Evolutionary conservation across 2,329 filamentous ascomycete genomes (phyloP), one percentile per base, ranked within the genome.

Genomic region (Chrysoporthe cubensis): DNA sequence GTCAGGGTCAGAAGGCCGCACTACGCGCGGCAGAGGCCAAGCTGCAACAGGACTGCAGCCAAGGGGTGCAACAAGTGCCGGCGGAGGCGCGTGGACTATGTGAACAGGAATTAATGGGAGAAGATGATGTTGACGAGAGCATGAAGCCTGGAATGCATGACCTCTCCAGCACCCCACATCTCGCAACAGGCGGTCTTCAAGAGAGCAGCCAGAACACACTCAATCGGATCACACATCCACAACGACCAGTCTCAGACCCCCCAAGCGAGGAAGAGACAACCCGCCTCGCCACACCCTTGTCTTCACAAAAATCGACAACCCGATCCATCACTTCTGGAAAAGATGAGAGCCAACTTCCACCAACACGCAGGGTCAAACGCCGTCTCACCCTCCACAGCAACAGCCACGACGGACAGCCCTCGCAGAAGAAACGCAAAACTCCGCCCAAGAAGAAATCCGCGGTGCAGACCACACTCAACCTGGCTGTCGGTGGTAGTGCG

Each of bases 391-490:
- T 70, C 2, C 63, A 70, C 56, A 34, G 26, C 16, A 54, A 46
- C 46, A 64, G 58, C 56, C 60, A 70, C 44, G 52, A 63, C 43
- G 13, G 42, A 42, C 66, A 71, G 16, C 56, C 58, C 2, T 50
- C 66, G 1, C 56, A 60, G 2, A 66, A 71, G 60, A 71, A 63
- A 50, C 69, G 68, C 26, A 74, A 68, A 48, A 3, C 54, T 7
- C 59, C 56, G 4, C 37, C 42, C 26, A 74, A 71, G 50, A 74
- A 74, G 52, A 69, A 73, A 21, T 72, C 76, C 1, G 73, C 76
- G 26, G 75, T 80, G 3, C 81, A 83, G 71, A 82, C 78, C 0
- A 82, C 80, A 0, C 69, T 83, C 32, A 81, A 77, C 62, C 75
- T 83, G 5, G 76, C 80, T 0, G 66, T 76, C 40, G 72, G 74